phyloP scores from a whole-genome alignment of 2,329 filamentous ascomycete genomes.

The Cercospora nicotianae region DNA sequence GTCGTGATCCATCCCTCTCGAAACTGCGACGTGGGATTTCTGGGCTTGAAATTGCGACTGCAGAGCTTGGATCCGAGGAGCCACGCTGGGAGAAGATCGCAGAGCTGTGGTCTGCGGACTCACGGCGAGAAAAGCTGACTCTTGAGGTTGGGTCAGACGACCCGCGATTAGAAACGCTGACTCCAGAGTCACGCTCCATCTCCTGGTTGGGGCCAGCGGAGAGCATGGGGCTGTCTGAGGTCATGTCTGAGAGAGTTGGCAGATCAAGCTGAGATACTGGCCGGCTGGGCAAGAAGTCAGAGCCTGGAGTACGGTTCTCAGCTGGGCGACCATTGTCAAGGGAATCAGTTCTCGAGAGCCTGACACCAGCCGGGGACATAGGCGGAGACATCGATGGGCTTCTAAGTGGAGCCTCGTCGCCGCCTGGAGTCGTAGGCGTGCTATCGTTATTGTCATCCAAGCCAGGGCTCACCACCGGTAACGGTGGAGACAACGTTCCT shows the following conservation, averaged over 20 bases:
- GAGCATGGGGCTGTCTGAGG: background rate
- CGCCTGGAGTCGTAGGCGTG: constrained; percentile 11
- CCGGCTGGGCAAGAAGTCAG: constrained; percentile 18
- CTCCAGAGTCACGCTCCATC: constrained; percentile 1
- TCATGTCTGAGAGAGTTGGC: constrained; percentile 13
- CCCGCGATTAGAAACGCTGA: background rate
- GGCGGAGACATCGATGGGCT: constrained; percentile 8
- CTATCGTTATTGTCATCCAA: constrained; percentile 15
- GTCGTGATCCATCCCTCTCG: background rate
- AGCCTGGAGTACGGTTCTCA: constrained; percentile 16
- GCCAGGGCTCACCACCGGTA: constrained; percentile 12
- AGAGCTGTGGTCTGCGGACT: background rate
- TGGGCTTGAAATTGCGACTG: constrained; percentile 4
- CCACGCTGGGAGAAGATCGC: background rate
- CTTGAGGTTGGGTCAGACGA: constrained; percentile 2
- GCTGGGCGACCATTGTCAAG: constrained; percentile 1
- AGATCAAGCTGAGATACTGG: constrained; percentile 20
- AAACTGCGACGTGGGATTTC: constrained; percentile 14
- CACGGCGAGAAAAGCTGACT: background rate
- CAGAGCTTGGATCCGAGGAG: constrained; percentile 4
- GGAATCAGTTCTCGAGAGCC: constrained; percentile 10
- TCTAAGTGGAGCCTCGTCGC: background rate
- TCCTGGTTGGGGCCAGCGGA: constrained; percentile 2
- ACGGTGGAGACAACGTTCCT: background rate
- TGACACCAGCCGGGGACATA: constrained; percentile 8